These are phyloP conservation scores for Clonostachys rhizophaga DNA, from an alignment of 2,329 filamentous ascomycete species.

Conservation along the genomic window DNA sequence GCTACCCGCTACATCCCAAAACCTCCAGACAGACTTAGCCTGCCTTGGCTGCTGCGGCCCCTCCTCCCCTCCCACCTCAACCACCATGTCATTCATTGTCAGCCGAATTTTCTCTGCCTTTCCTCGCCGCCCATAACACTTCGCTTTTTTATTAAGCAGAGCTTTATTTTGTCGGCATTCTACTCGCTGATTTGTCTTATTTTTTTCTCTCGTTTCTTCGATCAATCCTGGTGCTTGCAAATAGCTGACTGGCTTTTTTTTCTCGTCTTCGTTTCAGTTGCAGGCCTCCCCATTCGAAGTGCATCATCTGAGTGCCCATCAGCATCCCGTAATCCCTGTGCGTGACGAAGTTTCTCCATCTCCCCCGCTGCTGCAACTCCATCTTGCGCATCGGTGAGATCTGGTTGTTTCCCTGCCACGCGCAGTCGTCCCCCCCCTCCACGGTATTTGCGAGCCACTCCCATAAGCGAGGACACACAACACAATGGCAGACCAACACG, in stretches of 20 bases:
- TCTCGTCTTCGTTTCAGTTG: background rate
- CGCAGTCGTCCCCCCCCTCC: slow-evolving; percentile 10
- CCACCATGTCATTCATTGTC: background rate
- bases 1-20: slow-evolving; percentile 1
- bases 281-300: slow-evolving; percentile 18
- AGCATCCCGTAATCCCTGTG: no score
- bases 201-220: background rate
- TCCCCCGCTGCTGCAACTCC: slow-evolving; percentile 17
- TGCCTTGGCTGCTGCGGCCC: slow-evolving; percentile 4
- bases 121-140: background rate
- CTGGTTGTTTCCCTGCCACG: slow-evolving; percentile 1
- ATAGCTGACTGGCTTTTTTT: slow-evolving; percentile 3
- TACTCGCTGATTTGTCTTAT: slow-evolving; percentile 5
- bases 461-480: slow-evolving; percentile 21
- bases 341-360: slow-evolving; percentile 7
- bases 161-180: slow-evolving; percentile 9
- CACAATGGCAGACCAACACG: slow-evolving; percentile 64
- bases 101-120: background rate
- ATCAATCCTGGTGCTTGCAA: no score
- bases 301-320: slow-evolving; percentile 18
- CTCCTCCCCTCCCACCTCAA: slow-evolving; percentile 6
- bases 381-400: slow-evolving; percentile 15
- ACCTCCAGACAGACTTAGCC: background rate
- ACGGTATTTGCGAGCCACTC: slow-evolving; percentile 31
- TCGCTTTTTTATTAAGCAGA: slow-evolving; percentile 5